Evolutionary conservation across 176 grass and related monocot genomes (phyloP).

Genomic region (Phyllostachys edulis): DNA sequence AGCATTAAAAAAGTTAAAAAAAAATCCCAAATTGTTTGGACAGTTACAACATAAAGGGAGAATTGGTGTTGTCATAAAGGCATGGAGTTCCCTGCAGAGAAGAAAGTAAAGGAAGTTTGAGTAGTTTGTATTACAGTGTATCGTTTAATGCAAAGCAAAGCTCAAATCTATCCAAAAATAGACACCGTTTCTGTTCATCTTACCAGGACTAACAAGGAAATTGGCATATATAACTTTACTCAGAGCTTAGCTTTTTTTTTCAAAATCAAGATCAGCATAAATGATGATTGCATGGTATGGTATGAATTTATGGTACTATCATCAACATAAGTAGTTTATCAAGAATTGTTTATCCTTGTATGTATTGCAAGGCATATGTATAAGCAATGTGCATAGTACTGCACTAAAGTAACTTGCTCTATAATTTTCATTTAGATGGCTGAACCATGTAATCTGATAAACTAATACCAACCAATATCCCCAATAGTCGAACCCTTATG

Average conservation of each 20-base stretch:
- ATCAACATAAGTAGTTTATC: not conserved
- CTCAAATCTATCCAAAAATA: not conserved
- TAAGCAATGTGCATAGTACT: not conserved
- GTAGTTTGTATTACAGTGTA: not conserved
- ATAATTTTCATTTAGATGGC: not conserved
- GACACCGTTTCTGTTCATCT: not conserved
- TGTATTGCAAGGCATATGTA: not conserved
- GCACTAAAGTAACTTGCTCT: not conserved
- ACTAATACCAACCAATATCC: not conserved
- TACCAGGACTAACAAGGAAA: not conserved
- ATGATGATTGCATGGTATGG: not conserved
- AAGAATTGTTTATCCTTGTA: not conserved
- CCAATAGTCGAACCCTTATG: no score
- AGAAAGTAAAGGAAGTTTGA: not conserved
- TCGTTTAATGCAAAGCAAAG: not conserved
- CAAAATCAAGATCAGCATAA: not conserved
- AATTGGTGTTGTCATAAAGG: conserved; percentile 55
- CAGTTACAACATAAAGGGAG: not conserved
- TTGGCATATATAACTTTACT: not conserved
- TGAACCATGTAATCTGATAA: not conserved
- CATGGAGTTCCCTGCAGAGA: conserved; percentile 58
- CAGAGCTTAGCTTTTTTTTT: not conserved
- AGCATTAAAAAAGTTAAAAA: not conserved
- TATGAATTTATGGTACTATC: not conserved
- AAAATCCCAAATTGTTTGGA: not conserved